Conservation (phyloP, 2,329 filamentous ascomycete species). For the Fusarium fracticaudum region DNA sequence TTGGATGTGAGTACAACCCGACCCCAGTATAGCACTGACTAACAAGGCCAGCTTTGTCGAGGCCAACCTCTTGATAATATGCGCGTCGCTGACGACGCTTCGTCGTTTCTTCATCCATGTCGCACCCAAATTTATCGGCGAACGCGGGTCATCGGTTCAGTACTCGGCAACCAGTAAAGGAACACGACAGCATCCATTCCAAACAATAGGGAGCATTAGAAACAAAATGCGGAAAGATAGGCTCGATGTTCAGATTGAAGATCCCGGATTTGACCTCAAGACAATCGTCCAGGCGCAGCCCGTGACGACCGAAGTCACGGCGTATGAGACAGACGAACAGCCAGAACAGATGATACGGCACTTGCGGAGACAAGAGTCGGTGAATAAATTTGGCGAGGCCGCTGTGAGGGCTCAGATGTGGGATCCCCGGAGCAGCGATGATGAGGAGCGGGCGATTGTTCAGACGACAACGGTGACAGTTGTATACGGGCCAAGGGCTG, state of each 20-base stretch:
- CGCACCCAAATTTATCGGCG: constrained; percentile 39
- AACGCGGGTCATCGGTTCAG: constrained; percentile 19
- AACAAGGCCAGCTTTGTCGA: constrained; percentile 46
- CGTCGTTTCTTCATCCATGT: constrained; percentile 48
- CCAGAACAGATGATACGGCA: constrained; percentile 28
- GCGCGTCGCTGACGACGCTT: constrained; percentile 50
- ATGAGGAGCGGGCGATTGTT: constrained; percentile 35
- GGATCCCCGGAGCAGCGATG: constrained; percentile 24
- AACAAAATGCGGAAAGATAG: constrained; percentile 7
- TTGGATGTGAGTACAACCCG: constrained; percentile 42
- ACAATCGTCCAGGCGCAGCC: constrained; percentile 36
- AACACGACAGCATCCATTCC: constrained; percentile 31
- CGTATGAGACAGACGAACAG: constrained; percentile 20
- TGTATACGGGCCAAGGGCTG: constrained; percentile 30
- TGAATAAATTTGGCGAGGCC: constrained; percentile 32
- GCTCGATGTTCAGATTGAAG: constrained; percentile 13
- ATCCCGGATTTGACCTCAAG: constrained; percentile 34
- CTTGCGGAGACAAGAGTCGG: constrained; percentile 36
- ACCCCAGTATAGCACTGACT: neutral
- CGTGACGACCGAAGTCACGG: constrained; percentile 26
- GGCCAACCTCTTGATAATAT: constrained; percentile 50
- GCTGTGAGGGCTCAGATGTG: constrained; percentile 15
- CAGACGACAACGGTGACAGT: constrained; percentile 41
- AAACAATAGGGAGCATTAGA: constrained; percentile 19
- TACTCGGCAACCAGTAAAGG: constrained; percentile 12